Conservation (phyloP, 2,329 filamentous ascomycete species). For the Trichoderma semiorbis region DNA sequence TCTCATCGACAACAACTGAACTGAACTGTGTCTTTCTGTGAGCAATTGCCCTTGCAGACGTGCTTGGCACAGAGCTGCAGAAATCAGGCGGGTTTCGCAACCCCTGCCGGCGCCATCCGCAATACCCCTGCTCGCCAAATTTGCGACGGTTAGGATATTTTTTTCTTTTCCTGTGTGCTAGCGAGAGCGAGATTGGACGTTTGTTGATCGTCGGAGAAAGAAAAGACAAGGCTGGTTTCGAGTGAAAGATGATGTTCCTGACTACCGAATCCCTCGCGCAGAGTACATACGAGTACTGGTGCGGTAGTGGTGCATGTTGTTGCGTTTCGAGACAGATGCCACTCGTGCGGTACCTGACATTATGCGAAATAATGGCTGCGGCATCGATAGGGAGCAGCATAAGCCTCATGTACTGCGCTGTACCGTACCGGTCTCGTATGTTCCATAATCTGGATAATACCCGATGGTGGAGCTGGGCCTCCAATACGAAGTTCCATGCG, state of each 20-base stretch:
- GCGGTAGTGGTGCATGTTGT: not conserved
- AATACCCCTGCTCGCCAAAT: constrained; percentile 30
- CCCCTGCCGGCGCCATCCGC: constrained; percentile 24
- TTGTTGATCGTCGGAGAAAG: constrained; percentile 1
- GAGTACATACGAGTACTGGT: not conserved
- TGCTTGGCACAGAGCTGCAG: not conserved
- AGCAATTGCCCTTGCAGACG: not conserved
- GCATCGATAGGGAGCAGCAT: not conserved
- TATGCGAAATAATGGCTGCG: not conserved
- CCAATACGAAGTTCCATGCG: not conserved
- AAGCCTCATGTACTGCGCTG: not conserved
- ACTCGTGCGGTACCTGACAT: not conserved
- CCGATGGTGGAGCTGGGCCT: not conserved
- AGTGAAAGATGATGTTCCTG: not conserved
- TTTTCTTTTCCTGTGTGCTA: not conserved
- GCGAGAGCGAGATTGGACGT: constrained; percentile 3
- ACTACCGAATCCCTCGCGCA: not conserved
- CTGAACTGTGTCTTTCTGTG: not conserved
- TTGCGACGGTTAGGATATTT: constrained; percentile 19
- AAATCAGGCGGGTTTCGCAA: not conserved
- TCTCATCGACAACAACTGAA: not conserved
- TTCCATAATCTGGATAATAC: not conserved
- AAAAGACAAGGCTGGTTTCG: not conserved
- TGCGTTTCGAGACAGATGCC: not conserved
- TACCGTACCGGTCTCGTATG: not conserved